phyloP scores from a whole-genome alignment of 208 protist genomes.

The Crithidia fasciculata region DNA sequence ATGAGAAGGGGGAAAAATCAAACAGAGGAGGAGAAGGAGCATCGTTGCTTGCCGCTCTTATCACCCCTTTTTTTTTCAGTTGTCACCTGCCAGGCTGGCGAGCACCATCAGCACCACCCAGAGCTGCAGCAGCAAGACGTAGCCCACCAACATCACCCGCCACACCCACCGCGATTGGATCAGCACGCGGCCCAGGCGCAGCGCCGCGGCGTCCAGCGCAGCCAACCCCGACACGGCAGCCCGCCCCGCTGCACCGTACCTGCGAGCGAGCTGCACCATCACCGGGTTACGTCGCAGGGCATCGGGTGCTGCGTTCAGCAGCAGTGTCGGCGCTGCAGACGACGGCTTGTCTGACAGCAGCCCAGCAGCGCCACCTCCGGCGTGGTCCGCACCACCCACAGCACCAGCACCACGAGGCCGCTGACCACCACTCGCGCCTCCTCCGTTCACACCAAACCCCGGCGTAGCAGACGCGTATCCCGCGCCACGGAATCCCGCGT shows the following conservation, averaged over 20 bases:
- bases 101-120: constrained; percentile 43
- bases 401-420: background rate
- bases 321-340: background rate
- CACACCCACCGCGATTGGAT: constrained; percentile 33
- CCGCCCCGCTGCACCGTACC: constrained; percentile 24
- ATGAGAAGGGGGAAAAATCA: background rate
- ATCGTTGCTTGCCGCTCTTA: background rate
- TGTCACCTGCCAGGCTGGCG: constrained; percentile 20
- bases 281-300: constrained; percentile 20
- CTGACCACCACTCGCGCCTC: background rate
- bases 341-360: background rate
- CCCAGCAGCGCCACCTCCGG: background rate
- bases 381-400: background rate
- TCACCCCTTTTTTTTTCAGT: background rate
- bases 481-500: constrained; percentile 30
- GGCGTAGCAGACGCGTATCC: too few species aligned
- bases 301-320: background rate
- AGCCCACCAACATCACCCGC: constrained; percentile 47
- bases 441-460: background rate
- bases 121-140: constrained; percentile 60
- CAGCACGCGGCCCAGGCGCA: constrained; percentile 43
- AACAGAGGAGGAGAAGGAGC: background rate
- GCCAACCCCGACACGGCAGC: constrained; percentile 9
- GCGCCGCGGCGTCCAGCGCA: constrained; percentile 33
- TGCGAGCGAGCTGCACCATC: constrained; percentile 25